These are phyloP conservation scores for Ceratocystis destructans DNA, from an alignment of 2,329 filamentous ascomycete species.

Conservation along the genomic window DNA sequence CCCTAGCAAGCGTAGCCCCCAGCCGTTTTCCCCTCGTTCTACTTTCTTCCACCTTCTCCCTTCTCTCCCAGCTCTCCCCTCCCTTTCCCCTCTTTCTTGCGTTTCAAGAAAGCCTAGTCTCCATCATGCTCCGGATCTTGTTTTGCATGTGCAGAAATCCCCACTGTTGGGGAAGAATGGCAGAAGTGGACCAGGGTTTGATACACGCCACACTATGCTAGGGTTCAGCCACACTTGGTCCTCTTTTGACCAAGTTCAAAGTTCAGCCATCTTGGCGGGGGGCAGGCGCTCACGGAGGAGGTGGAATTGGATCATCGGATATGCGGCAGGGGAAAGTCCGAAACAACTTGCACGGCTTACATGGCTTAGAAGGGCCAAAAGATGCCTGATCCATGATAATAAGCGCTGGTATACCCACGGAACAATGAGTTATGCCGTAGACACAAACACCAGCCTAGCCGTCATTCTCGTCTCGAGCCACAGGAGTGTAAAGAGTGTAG, in stretches of 20 bases:
- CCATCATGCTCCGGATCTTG: neutral
- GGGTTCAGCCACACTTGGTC: neutral
- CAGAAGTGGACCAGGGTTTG: neutral
- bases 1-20: neutral
- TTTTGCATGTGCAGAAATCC: neutral
- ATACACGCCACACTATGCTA: neutral
- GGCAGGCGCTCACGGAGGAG: neutral
- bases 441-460: neutral
- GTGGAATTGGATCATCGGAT: neutral
- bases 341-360: neutral
- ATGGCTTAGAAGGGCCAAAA: neutral
- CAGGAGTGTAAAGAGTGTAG: neutral
- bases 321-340: conserved; percentile 3
- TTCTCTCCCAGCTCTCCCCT: neutral
- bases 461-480: neutral
- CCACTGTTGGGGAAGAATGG: neutral
- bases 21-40: neutral
- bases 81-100: neutral
- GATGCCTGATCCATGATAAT: neutral
- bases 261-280: neutral
- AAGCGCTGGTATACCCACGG: neutral
- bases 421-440: neutral
- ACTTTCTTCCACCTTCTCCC: neutral
- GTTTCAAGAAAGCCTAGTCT: neutral
- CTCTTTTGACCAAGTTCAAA: neutral